Evolutionary conservation across 345 rosid species (phyloP).

Genomic region (Boechera retrofracta): DNA sequence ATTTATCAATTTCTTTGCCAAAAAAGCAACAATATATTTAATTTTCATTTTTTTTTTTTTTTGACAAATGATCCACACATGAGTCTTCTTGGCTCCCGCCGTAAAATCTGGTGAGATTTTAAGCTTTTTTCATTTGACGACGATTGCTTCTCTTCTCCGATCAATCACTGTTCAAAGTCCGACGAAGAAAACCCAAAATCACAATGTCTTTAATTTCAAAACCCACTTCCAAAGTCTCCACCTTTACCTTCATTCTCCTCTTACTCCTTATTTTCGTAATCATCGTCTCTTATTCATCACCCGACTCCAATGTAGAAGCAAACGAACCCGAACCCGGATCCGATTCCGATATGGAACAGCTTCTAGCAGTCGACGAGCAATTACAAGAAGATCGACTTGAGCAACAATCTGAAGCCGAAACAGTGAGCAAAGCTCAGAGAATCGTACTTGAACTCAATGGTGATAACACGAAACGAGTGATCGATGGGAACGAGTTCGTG

Average conservation of each 20-base stretch:
- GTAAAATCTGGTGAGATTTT: slow-evolving; percentile 32
- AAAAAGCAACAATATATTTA: background rate
- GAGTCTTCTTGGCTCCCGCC: slow-evolving; percentile 20
- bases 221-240: slow-evolving; percentile 54
- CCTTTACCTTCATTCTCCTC: slow-evolving; percentile 50
- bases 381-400: slow-evolving; percentile 45
- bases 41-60: background rate
- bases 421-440: slow-evolving; percentile 76
- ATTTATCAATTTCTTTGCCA: background rate
- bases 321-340: slow-evolving; percentile 28
- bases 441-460: slow-evolving; percentile 72
- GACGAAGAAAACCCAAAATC: background rate
- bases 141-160: slow-evolving; percentile 24
- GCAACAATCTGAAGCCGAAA: slow-evolving; percentile 69
- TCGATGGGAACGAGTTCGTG: slow-evolving; percentile 64
- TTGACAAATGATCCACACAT: background rate
- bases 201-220: slow-evolving; percentile 27
- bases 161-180: slow-evolving; percentile 18
- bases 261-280: slow-evolving; percentile 47
- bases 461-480: slow-evolving; percentile 57
- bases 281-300: slow-evolving; percentile 17
- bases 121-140: slow-evolving; percentile 16
- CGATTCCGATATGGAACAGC: slow-evolving; percentile 54
- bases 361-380: slow-evolving; percentile 73
- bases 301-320: slow-evolving; percentile 16